Conservation (phyloP, 2,329 filamentous ascomycete species). For the Apiospora rasikravindrae region DNA sequence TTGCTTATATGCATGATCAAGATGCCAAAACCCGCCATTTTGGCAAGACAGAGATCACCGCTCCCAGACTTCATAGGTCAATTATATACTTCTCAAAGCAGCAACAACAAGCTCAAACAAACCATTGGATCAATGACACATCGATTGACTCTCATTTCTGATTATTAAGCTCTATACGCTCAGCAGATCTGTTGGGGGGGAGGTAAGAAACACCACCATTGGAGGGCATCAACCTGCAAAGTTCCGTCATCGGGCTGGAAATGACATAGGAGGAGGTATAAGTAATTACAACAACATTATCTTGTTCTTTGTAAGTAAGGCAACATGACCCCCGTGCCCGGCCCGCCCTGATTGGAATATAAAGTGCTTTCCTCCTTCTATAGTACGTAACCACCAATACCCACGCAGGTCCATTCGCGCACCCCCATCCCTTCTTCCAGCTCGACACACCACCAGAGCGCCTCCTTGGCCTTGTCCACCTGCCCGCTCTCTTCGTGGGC, state of each 20-base stretch:
- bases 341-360: background rate
- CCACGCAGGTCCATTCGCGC: conserved; percentile 77
- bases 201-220: background rate
- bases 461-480: conserved; percentile 85
- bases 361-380: conserved; percentile 34
- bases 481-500: conserved; percentile 89
- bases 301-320: conserved; percentile 21
- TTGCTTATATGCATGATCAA: no score
- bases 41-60: background rate
- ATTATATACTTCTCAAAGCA: background rate
- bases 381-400: conserved; percentile 69
- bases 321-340: background rate
- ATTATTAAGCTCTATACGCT: background rate
- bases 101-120: background rate
- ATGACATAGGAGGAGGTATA: background rate
- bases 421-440: conserved; percentile 85
- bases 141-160: background rate
- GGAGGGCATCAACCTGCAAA: background rate
- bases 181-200: background rate
- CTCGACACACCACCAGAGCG: conserved; percentile 97
- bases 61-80: no score
- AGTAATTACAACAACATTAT: conserved; percentile 14
- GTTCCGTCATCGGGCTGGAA: background rate
- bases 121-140: background rate
- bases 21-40: background rate